These are phyloP conservation scores for Alternaria arbusti DNA, from an alignment of 2,329 filamentous ascomycete species.

Conservation along the genomic window DNA sequence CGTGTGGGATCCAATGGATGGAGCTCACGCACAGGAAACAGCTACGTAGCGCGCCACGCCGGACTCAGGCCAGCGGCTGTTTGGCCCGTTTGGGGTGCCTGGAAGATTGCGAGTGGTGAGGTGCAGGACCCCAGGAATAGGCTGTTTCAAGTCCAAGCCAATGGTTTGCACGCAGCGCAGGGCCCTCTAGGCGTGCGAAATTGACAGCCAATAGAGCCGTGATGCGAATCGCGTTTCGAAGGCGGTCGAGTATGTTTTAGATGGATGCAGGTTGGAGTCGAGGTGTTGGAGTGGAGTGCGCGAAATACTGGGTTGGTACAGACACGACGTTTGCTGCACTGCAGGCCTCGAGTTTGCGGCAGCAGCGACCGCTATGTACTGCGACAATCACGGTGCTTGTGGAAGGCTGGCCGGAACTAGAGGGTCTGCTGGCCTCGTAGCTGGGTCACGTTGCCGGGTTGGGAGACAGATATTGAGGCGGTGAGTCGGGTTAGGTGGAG, in stretches of 20 bases:
- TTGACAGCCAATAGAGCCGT: constrained; percentile 43
- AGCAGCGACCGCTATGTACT: constrained; percentile 30
- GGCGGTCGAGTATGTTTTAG: constrained; percentile 38
- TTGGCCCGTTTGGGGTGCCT: constrained; percentile 37
- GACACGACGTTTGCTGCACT: constrained; percentile 16
- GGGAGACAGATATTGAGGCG: constrained; percentile 36
- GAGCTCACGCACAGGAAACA: constrained; percentile 19
- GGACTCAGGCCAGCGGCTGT: constrained; percentile 38
- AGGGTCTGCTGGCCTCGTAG: constrained; percentile 29
- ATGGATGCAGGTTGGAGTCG: constrained; percentile 23
- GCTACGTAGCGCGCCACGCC: constrained; percentile 40
- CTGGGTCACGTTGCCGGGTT: constrained; percentile 33
- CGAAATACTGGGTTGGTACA: constrained; percentile 11
- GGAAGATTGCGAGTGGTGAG: constrained; percentile 35
- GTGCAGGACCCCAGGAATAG: constrained; percentile 38
- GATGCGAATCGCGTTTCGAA: constrained; percentile 40
- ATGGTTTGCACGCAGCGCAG: constrained; percentile 30
- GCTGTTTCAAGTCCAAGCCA: constrained; percentile 47
- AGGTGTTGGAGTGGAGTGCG: constrained; percentile 1
- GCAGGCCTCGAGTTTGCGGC: constrained; percentile 13
- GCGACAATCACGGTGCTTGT: constrained; percentile 6
- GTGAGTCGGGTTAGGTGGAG: constrained; percentile 37
- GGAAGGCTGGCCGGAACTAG: constrained; percentile 22
- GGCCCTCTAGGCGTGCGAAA: constrained; percentile 33
- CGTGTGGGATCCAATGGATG: constrained; percentile 38